phyloP scores from a whole-genome alignment of 176 grass and related monocot genomes.

The Oryza brachyantha region DNA sequence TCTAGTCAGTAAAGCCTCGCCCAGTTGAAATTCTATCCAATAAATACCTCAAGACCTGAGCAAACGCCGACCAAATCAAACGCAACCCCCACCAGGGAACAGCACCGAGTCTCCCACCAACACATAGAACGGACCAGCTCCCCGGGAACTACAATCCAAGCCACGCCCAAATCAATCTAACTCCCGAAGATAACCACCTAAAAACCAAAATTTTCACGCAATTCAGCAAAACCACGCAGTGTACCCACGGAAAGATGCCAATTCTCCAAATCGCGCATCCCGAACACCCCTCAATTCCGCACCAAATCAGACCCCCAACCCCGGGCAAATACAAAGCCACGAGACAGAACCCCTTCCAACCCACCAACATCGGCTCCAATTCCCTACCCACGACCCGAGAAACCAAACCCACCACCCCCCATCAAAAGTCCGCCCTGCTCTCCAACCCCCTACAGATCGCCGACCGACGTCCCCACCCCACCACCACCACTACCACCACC shows the following conservation, averaged over 20 bases:
- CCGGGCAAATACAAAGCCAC: neutral
- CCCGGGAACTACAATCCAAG: neutral
- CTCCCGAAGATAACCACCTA: neutral
- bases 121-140: neutral
- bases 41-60: neutral
- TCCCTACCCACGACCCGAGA: neutral
- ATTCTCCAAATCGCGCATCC: neutral
- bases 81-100: neutral
- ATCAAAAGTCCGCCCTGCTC: neutral
- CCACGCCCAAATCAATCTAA: neutral
- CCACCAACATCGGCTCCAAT: neutral
- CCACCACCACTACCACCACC: neutral
- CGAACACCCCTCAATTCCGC: neutral
- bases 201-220: constrained; percentile 2
- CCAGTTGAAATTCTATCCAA: neutral
- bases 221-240: neutral
- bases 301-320: neutral
- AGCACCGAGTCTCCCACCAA: too few relatives aligned
- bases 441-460: neutral
- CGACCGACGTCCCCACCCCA: neutral
- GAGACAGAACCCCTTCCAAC: neutral
- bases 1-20: neutral
- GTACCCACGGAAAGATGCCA: neutral
- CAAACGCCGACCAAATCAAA: neutral
- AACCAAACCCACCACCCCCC: neutral